Conservation (phyloP, 345 rosid genomes). For the Gynandropsis gynandra region DNA sequence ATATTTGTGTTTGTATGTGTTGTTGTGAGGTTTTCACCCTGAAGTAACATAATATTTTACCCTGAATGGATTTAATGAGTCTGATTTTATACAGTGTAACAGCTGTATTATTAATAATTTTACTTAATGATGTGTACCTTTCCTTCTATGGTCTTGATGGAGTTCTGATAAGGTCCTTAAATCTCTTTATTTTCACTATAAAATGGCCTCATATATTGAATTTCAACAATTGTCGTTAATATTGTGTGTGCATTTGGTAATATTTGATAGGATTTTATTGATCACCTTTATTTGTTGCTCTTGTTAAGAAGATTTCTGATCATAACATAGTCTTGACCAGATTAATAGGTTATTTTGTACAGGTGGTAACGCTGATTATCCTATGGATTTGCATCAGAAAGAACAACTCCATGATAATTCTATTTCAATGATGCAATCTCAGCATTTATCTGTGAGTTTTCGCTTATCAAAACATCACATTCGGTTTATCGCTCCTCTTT, state of each 20-base stretch:
- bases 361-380: conserved; percentile 87
- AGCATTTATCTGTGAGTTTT: conserved; percentile 77
- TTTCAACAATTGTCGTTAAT: not conserved
- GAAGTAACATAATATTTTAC: not conserved
- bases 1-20: conserved; percentile 9
- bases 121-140: conserved; percentile 2
- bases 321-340: conserved; percentile 18
- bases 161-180: not conserved
- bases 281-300: conserved; percentile 6
- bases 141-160: not conserved
- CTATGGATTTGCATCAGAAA: conserved; percentile 83
- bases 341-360: conserved; percentile 32
- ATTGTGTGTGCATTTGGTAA: conserved; percentile 2
- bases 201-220: not conserved
- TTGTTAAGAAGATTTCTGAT: not conserved
- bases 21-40: conserved; percentile 6
- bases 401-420: conserved; percentile 88
- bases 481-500: conserved; percentile 2
- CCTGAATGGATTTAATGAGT: conserved; percentile 7
- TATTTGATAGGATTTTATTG: no score
- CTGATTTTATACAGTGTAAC: conserved; percentile 4
- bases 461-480: conserved; percentile 11
- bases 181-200: no score
- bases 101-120: not conserved
- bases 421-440: conserved; percentile 87